Evolutionary conservation across 2,329 filamentous ascomycete species (phyloP).

Genomic region (Pseudopyrenochaeta lycopersici): DNA sequence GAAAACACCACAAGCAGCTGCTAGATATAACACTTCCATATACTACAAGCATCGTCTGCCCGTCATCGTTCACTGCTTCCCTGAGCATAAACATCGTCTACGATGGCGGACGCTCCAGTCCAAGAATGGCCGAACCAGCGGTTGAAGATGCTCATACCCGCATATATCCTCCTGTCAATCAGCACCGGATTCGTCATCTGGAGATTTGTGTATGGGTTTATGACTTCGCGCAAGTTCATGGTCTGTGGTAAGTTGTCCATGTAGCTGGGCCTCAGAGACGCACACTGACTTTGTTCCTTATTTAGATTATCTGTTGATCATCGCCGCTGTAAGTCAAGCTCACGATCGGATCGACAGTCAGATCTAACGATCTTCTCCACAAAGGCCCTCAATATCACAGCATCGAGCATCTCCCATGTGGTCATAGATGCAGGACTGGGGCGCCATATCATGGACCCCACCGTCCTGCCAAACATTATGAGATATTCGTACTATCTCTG

Average conservation of each 20-base stretch:
- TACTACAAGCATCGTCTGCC: conserved; percentile 2
- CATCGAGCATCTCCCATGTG: conserved; percentile 17
- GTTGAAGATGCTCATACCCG: conserved; percentile 28
- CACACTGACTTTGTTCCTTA: too few species aligned
- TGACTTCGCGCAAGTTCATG: conserved; percentile 30
- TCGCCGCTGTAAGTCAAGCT: conserved; percentile 29
- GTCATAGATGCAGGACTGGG: conserved; percentile 29
- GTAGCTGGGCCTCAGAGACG: too few species aligned
- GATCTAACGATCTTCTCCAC: conserved; percentile 8
- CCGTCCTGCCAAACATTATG: conserved; percentile 21
- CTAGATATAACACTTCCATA: not conserved
- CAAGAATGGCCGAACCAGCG: conserved; percentile 36
- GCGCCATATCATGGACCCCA: conserved; percentile 34
- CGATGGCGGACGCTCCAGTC: conserved; percentile 16
- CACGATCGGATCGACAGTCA: not conserved
- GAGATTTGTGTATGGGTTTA: conserved; percentile 32
- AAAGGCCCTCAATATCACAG: conserved; percentile 27
- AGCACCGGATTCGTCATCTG: conserved; percentile 33
- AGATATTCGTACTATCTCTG: conserved; percentile 33
- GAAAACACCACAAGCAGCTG: too few species aligned
- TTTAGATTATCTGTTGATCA: conserved; percentile 35
- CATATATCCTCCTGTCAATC: conserved; percentile 27
- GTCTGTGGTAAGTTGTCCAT: conserved; percentile 3
- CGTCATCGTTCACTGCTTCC: not conserved
- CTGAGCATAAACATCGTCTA: not conserved